Evolutionary conservation across 2,329 filamentous ascomycete species (phyloP).

Genomic region (Verruconis gallopava): DNA sequence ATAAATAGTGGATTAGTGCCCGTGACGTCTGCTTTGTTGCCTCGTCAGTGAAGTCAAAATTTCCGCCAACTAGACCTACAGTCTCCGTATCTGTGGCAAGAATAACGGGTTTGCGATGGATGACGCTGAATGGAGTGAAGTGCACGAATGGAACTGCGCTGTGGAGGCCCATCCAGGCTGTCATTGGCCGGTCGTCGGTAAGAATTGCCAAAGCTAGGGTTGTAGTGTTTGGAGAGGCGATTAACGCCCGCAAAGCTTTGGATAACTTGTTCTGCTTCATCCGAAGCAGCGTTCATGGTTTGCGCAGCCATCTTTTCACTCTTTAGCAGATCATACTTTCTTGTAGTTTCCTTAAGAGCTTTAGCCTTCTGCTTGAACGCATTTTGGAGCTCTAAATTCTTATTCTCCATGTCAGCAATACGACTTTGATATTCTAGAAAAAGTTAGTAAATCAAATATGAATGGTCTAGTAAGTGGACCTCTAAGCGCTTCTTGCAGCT

Average conservation of each 20-base stretch:
- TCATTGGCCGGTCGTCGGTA: neutral
- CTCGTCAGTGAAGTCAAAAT: neutral
- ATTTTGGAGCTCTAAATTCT: conserved; percentile 57
- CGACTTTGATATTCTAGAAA: neutral
- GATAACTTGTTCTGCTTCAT: conserved; percentile 21
- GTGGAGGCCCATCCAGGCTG: neutral
- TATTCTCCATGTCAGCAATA: conserved; percentile 39
- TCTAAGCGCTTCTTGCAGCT: conserved; percentile 50
- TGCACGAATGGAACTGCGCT: neutral
- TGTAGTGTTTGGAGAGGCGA: neutral
- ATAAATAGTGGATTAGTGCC: neutral
- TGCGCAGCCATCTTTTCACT: conserved; percentile 7
- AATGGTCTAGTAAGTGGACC: conserved; percentile 32
- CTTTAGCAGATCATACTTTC: conserved; percentile 44
- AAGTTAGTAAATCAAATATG: neutral
- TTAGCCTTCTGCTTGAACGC: conserved; percentile 58
- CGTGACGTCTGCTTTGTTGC: neutral
- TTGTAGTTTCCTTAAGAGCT: conserved; percentile 55
- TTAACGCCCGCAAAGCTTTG: neutral
- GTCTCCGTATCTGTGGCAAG: too few relatives aligned
- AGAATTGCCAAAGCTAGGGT: neutral
- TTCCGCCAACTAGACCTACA: too few relatives aligned
- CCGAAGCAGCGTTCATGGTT: conserved; percentile 6
- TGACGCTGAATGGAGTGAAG: conserved; percentile 1
- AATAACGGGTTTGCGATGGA: too few relatives aligned